phyloP scores from a whole-genome alignment of 2,329 filamentous ascomycete species.

The Fusarium tjaetaba region DNA sequence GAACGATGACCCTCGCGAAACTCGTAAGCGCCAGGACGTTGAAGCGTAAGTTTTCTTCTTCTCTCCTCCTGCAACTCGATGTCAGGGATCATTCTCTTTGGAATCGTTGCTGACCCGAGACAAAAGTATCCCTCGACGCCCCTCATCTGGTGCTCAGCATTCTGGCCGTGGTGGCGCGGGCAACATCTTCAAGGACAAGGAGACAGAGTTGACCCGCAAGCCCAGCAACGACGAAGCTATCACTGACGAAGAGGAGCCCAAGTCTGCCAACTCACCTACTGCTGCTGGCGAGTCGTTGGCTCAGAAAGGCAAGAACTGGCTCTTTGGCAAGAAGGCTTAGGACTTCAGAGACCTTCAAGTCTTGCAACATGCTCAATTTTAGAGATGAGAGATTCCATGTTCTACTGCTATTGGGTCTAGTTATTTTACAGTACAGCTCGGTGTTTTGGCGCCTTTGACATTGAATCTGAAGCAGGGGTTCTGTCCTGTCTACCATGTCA shows the following conservation, averaged over 20 bases:
- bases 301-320: slow-evolving; percentile 59
- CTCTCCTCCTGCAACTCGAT: neutral
- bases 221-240: slow-evolving; percentile 47
- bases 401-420: slow-evolving; percentile 9
- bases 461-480: slow-evolving; percentile 1
- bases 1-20: slow-evolving; percentile 76
- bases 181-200: slow-evolving; percentile 68
- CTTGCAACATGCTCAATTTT: neutral
- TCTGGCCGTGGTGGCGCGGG: slow-evolving; percentile 80
- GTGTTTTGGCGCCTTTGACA: slow-evolving; percentile 39
- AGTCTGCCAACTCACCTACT: neutral
- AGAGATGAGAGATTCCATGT: neutral
- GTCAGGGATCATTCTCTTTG: neutral
- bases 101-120: slow-evolving; percentile 6
- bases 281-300: slow-evolving; percentile 41
- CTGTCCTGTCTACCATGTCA: slow-evolving; percentile 11
- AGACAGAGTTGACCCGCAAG: slow-evolving; percentile 48
- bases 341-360: neutral
- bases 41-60: slow-evolving; percentile 64
- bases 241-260: slow-evolving; percentile 32
- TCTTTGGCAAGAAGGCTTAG: slow-evolving; percentile 60
- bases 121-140: slow-evolving; percentile 62
- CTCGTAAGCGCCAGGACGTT: slow-evolving; percentile 85
- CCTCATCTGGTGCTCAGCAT: slow-evolving; percentile 69
- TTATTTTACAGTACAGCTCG: slow-evolving; percentile 29